Evolutionary conservation across 345 rosid genomes (phyloP).

Genomic region (Viola odorata): DNA sequence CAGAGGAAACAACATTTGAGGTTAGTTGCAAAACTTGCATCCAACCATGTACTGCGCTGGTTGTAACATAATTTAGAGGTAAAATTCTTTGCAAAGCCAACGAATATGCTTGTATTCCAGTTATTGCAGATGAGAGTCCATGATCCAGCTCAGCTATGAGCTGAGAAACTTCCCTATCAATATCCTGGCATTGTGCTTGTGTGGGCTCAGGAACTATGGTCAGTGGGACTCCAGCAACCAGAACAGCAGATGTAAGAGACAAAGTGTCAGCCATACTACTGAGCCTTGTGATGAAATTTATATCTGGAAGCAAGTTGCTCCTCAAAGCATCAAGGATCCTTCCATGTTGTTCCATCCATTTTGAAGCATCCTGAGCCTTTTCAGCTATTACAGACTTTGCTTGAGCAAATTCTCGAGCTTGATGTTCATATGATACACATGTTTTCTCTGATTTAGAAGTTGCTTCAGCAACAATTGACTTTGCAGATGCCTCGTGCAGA

Average conservation of each 20-base stretch:
- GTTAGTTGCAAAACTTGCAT: constrained; percentile 66
- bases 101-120: constrained; percentile 62
- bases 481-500: constrained; percentile 73
- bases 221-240: constrained; percentile 72
- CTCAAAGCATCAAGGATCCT: constrained; percentile 75
- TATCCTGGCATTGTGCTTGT: constrained; percentile 70
- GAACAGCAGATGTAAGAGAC: constrained; percentile 77
- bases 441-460: constrained; percentile 54
- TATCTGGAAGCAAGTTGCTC: constrained; percentile 61
- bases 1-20: constrained; percentile 62
- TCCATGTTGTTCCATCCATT: constrained; percentile 84
- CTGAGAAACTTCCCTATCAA: constrained; percentile 73
- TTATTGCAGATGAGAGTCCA: constrained; percentile 60
- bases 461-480: constrained; percentile 78
- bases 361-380: constrained; percentile 65
- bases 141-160: constrained; percentile 57
- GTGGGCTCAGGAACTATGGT: constrained; percentile 94
- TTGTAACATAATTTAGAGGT: constrained; percentile 72
- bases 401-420: constrained; percentile 48
- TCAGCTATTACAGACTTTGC: constrained; percentile 62
- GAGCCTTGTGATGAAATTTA: constrained; percentile 40
- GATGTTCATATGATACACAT: constrained; percentile 58
- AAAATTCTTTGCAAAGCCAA: constrained; percentile 73
- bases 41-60: constrained; percentile 75
- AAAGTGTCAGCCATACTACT: constrained; percentile 42